A percentile compares a stretch with the other conserved stretches of the same genome.
These are phyloP conservation scores for Macrolepiota fuliginosa DNA, from an alignment of 768 basidiomycete genomes.

Conservation along the genomic window DNA sequence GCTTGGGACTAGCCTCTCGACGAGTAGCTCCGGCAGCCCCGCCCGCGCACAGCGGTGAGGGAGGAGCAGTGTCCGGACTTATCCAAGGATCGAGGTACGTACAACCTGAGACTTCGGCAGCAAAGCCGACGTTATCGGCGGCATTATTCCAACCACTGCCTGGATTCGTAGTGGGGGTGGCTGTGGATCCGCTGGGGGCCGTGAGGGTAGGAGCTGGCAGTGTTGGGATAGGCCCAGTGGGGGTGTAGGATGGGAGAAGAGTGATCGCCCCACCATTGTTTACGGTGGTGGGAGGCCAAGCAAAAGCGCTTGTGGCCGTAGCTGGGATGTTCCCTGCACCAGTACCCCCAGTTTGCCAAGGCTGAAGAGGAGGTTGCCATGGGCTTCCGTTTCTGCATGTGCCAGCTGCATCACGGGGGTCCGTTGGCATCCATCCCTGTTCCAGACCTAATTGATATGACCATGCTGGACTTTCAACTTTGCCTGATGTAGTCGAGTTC, in stretches of 20 bases:
- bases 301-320: constrained; percentile 40
- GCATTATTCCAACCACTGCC: constrained; percentile 87
- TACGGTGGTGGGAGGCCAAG: constrained; percentile 82
- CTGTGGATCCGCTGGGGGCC: constrained; percentile 33
- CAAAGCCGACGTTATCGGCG: constrained; percentile 60
- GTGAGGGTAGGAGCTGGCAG: constrained; percentile 67
- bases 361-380: constrained; percentile 55
- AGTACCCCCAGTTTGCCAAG: constrained; percentile 77
- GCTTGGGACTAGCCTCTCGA: constrained; percentile 3
- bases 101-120: constrained; percentile 69
- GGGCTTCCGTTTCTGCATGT: constrained; percentile 59
- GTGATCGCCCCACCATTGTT: constrained; percentile 49
- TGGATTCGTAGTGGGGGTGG: constrained; percentile 36
- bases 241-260: constrained; percentile 67
- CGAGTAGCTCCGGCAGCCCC: constrained; percentile 16
- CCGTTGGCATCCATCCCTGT: constrained; percentile 89
- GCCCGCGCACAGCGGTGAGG: constrained; percentile 55
- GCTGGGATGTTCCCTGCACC: constrained; percentile 69
- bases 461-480: constrained; percentile 85
- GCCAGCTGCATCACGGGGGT: constrained; percentile 79
- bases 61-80: constrained; percentile 50
- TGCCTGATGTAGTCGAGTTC: constrained; percentile 66
- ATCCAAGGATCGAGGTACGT: constrained; percentile 85
- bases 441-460: constrained; percentile 90
- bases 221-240: constrained; percentile 65